Percentiles rank a stretch among this genome's conserved stretches.
These are phyloP conservation scores for Plasmodium knowlesi DNA, from an alignment of 169 alveolate species.

Conservation along the genomic window DNA sequence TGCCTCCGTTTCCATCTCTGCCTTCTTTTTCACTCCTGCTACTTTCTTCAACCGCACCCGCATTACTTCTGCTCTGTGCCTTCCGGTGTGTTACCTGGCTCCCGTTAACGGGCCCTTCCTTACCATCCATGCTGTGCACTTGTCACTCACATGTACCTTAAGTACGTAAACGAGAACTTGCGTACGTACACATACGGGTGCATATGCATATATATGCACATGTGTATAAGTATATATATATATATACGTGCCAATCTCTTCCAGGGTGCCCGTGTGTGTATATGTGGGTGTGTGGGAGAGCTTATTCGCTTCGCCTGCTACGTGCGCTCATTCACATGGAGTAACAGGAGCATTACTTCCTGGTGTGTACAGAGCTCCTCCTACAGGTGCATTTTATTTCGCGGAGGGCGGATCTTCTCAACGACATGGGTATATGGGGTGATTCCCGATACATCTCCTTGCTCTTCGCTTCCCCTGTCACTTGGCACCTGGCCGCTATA, in stretches of 20 bases:
- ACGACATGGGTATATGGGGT: background rate
- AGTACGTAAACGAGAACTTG: background rate
- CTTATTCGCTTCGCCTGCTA: background rate
- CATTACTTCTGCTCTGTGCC: background rate
- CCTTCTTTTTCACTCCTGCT: background rate
- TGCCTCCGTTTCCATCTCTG: background rate
- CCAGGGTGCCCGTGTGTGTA: background rate
- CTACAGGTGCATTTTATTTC: background rate
- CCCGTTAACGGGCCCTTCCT: constrained; percentile 16
- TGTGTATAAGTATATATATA: background rate
- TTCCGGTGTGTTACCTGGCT: background rate
- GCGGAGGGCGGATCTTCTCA: background rate
- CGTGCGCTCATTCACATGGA: background rate
- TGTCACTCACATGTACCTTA: background rate
- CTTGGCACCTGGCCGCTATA: background rate
- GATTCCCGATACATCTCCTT: background rate
- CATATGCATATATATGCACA: background rate
- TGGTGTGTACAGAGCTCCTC: background rate
- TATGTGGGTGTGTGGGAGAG: background rate
- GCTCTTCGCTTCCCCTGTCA: background rate
- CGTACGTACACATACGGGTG: background rate
- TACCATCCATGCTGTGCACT: constrained; percentile 34
- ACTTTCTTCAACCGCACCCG: background rate
- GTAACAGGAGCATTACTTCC: background rate
- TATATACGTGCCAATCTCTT: background rate